A percentile compares a stretch with the other conserved stretches of the same genome.
These are phyloP conservation scores for Lactifluus hygrophoroides DNA, from an alignment of 768 basidiomycete genomes.

Conservation along the genomic window DNA sequence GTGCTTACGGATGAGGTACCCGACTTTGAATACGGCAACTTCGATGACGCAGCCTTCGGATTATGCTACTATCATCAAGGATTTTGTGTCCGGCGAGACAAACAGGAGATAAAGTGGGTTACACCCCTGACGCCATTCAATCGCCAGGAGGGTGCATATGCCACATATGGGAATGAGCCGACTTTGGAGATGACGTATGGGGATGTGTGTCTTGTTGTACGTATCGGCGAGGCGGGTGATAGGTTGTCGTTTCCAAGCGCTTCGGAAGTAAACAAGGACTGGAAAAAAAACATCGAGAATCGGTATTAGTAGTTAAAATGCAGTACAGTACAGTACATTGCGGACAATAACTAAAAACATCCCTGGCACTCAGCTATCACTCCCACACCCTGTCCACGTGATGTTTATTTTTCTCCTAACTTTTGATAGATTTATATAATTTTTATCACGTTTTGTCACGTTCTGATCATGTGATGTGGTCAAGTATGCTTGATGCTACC, in stretches of 20 bases:
- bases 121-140: not conserved
- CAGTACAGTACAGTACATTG: too few relatives aligned
- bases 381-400: too few relatives aligned
- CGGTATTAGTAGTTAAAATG: too few relatives aligned
- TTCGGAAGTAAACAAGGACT: too few relatives aligned
- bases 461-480: too few relatives aligned
- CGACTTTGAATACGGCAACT: not conserved
- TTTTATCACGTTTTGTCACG: too few relatives aligned
- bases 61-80: not conserved
- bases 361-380: too few relatives aligned
- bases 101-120: not conserved
- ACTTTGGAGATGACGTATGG: not conserved
- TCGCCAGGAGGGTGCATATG: not conserved
- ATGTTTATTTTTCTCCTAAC: too few relatives aligned
- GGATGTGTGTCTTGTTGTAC: constrained; percentile 1
- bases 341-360: too few relatives aligned
- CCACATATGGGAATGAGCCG: not conserved
- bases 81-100: not conserved
- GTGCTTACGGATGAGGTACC: not conserved
- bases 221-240: not conserved
- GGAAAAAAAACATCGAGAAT: too few relatives aligned
- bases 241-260: not conserved
- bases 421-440: too few relatives aligned
- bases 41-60: not conserved
- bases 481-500: too few relatives aligned